Conservation (phyloP, 805 yeast species). For the Teunomyces panamensis region DNA sequence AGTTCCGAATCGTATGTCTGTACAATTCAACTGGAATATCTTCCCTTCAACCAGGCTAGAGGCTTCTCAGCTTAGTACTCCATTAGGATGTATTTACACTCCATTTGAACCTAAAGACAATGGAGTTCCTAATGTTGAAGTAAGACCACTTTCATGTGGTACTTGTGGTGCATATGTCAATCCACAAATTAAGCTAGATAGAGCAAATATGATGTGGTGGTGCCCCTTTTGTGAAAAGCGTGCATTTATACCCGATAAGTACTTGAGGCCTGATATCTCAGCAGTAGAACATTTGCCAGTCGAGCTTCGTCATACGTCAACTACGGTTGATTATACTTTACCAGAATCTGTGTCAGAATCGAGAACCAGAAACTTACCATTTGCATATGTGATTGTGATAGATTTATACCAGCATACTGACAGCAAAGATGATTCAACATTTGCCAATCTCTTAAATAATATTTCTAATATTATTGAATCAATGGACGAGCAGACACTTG, state of each 20-base stretch:
- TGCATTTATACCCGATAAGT: conserved; percentile 19
- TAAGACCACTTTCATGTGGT: conserved; percentile 22
- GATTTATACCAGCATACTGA: conserved; percentile 31
- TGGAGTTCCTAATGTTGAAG: conserved; percentile 6
- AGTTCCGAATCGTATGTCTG: conserved; percentile 12
- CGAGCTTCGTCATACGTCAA: conserved; percentile 22
- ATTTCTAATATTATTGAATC: conserved; percentile 13
- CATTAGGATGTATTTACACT: conserved; percentile 35
- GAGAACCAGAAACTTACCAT: conserved; percentile 6
- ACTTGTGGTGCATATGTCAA: conserved; percentile 27
- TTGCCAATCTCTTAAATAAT: conserved; percentile 12
- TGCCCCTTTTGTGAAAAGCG: conserved; percentile 35
- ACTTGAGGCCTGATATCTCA: conserved; percentile 11
- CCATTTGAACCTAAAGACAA: conserved; percentile 17
- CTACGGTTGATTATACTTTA: conserved; percentile 30
- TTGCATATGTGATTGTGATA: conserved; percentile 21
- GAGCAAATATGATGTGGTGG: conserved; percentile 34
- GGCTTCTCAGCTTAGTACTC: conserved; percentile 28
- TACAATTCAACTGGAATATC: conserved; percentile 72
- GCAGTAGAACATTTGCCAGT: conserved; percentile 23
- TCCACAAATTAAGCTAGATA: conserved; percentile 28
- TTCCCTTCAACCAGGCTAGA: conserved; percentile 40
- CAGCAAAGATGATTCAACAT: conserved; percentile 13
- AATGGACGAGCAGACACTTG: conserved; percentile 15
- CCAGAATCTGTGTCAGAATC: conserved; percentile 23